Percentiles rank a stretch among this genome's conserved stretches.
Evolutionary conservation across 2,329 filamentous ascomycete genomes (phyloP).

Genomic region (Seiridium cupressi): DNA sequence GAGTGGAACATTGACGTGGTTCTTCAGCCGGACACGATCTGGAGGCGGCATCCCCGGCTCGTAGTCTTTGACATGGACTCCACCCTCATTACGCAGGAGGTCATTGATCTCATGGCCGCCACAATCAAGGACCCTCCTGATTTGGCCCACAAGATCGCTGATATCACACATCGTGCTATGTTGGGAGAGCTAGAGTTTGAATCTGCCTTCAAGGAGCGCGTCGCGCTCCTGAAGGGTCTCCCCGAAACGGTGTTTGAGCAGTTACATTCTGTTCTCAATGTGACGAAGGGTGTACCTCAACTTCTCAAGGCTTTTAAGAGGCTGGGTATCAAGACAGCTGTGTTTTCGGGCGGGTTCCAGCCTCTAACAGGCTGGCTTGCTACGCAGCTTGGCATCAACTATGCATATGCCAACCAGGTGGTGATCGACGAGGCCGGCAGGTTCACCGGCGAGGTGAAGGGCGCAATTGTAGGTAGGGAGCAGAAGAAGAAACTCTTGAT

Average conservation of each 20-base stretch:
- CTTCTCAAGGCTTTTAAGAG: conserved; percentile 72
- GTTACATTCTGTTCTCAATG: conserved; percentile 71
- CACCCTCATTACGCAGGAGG: conserved; percentile 94
- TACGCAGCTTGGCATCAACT: conserved; percentile 75
- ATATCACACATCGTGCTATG: conserved; percentile 93
- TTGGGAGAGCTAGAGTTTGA: conserved; percentile 93
- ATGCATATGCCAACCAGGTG: conserved; percentile 86
- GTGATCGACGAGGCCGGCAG: conserved; percentile 56
- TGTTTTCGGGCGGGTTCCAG: conserved; percentile 88
- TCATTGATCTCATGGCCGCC: conserved; percentile 91
- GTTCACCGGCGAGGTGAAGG: conserved; percentile 71
- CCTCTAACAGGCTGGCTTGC: conserved; percentile 88
- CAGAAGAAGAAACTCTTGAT: conserved; percentile 70
- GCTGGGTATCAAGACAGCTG: conserved; percentile 83
- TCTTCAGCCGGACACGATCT: conserved; percentile 71
- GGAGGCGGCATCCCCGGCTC: conserved; percentile 76
- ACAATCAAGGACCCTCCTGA: conserved; percentile 68
- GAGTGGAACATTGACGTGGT: conserved; percentile 88
- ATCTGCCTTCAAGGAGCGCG: conserved; percentile 75
- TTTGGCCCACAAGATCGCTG: conserved; percentile 77
- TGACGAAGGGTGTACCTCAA: conserved; percentile 77
- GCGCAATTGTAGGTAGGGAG: conserved; percentile 72
- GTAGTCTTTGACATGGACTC: conserved; percentile 99
- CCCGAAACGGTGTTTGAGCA: conserved; percentile 75
- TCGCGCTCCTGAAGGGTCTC: conserved; percentile 77